A percentile compares a stretch with the other conserved stretches of the same genome.
Evolutionary conservation across 148 eudicot genomes (phyloP).

Genomic region (Persicaria maculosa): DNA sequence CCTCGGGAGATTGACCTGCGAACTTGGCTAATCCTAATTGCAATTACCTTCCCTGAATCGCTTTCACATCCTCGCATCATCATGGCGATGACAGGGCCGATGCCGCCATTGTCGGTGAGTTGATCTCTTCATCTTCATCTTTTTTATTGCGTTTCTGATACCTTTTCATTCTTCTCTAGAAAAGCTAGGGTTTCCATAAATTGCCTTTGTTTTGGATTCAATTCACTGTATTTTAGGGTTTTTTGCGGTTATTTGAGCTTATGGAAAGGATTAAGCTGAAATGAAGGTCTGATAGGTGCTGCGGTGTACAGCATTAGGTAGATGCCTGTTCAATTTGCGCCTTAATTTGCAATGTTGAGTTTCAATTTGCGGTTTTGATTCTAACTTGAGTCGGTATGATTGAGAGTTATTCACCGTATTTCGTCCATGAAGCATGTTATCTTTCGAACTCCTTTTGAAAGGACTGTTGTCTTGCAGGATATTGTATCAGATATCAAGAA

Average conservation of each 20-base stretch:
- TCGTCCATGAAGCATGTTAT: not conserved
- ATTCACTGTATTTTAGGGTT: not conserved
- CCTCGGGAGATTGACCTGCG: not conserved
- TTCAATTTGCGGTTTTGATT: not conserved
- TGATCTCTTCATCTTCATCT: not conserved
- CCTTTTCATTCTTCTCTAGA: not conserved
- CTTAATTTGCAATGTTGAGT: not conserved
- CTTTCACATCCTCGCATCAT: not conserved
- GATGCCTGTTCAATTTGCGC: not conserved
- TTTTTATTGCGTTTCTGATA: not conserved
- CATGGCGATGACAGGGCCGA: conserved; percentile 4
- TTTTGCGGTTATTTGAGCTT: not conserved
- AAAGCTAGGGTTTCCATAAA: not conserved
- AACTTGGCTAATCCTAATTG: no score
- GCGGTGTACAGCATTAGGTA: not conserved
- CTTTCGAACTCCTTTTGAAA: not conserved
- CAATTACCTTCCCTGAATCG: not conserved
- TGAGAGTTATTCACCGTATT: not conserved
- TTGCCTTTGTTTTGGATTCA: not conserved
- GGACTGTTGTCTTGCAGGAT: conserved; percentile 4
- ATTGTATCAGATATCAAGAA: conserved; percentile 10
- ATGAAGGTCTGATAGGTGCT: not conserved
- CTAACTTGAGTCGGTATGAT: not conserved
- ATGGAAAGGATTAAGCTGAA: not conserved
- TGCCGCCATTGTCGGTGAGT: conserved; percentile 12